These are phyloP conservation scores for Torulaspora pretoriensis DNA, from an alignment of 1,139 yeast species.

Conservation along the genomic window DNA sequence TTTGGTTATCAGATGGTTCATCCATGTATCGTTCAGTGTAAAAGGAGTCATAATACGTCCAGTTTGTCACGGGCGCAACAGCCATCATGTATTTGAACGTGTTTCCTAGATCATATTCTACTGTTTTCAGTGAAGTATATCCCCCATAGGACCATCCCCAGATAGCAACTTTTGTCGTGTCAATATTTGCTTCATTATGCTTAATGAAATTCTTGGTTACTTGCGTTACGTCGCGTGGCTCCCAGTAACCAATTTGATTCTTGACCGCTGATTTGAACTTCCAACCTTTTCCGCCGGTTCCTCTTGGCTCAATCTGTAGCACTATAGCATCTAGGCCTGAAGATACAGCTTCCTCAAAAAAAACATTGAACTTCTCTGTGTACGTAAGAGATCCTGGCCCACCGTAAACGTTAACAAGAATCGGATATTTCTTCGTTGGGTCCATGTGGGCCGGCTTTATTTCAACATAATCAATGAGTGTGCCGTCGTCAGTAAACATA, in stretches of 20 bases:
- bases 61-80: constrained; percentile 85
- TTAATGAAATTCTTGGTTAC: constrained; percentile 61
- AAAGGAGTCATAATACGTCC: constrained; percentile 74
- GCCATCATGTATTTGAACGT: constrained; percentile 77
- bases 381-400: constrained; percentile 91
- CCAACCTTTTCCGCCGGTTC: constrained; percentile 92
- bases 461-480: constrained; percentile 64
- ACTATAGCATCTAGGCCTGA: constrained; percentile 71
- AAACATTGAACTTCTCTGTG: constrained; percentile 49
- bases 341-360: constrained; percentile 66
- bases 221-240: constrained; percentile 72
- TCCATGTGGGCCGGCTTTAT: constrained; percentile 70
- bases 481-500: constrained; percentile 45
- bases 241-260: constrained; percentile 76
- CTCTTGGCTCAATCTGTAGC: constrained; percentile 86
- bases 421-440: constrained; percentile 59
- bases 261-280: constrained; percentile 62
- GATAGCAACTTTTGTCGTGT: constrained; percentile 63
- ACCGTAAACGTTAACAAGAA: constrained; percentile 81
- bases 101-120: constrained; percentile 65
- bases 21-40: constrained; percentile 92
- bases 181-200: constrained; percentile 50
- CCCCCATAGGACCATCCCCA: constrained; percentile 99
- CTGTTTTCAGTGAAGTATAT: constrained; percentile 67
- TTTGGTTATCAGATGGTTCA: constrained; percentile 50